Evolutionary conservation across 2,329 filamentous ascomycete species (phyloP).

Genomic region (Aspergillus sp.): DNA sequence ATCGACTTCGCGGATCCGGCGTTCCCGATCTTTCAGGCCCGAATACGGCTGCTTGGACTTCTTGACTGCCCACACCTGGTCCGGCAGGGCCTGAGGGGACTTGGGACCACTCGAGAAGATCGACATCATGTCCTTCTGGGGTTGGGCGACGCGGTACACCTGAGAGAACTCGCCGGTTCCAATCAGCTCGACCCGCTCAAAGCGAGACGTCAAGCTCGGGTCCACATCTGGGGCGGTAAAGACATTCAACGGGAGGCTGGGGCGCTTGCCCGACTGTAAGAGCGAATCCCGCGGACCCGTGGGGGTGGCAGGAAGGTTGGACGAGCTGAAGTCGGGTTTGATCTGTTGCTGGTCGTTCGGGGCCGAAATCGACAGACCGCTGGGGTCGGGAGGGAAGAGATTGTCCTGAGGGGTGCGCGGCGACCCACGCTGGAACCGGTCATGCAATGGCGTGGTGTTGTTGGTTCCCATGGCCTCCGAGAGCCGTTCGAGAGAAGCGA

Average conservation of each 20-base stretch:
- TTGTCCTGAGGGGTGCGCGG: constrained; percentile 78
- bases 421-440: constrained; percentile 54
- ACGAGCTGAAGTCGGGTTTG: constrained; percentile 42
- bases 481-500: constrained; percentile 33
- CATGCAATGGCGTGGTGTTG: constrained; percentile 58
- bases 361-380: constrained; percentile 77
- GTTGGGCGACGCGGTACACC: constrained; percentile 73
- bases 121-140: constrained; percentile 38
- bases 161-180: constrained; percentile 91
- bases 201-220: constrained; percentile 68
- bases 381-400: constrained; percentile 75
- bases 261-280: constrained; percentile 58
- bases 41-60: constrained; percentile 80
- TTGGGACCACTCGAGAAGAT: constrained; percentile 48
- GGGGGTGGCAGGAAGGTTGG: constrained; percentile 74
- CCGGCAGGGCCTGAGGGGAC: constrained; percentile 55
- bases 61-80: constrained; percentile 84
- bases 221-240: constrained; percentile 74
- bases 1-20: constrained; percentile 79
- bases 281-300: constrained; percentile 64
- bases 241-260: constrained; percentile 68
- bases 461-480: constrained; percentile 31
- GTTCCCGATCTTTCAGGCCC: constrained; percentile 75
- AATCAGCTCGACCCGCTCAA: constrained; percentile 75
- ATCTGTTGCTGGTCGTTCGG: constrained; percentile 44